Evolutionary conservation across 148 eudicot species (phyloP).

Genomic region (Fagopyrum homotropicum): DNA sequence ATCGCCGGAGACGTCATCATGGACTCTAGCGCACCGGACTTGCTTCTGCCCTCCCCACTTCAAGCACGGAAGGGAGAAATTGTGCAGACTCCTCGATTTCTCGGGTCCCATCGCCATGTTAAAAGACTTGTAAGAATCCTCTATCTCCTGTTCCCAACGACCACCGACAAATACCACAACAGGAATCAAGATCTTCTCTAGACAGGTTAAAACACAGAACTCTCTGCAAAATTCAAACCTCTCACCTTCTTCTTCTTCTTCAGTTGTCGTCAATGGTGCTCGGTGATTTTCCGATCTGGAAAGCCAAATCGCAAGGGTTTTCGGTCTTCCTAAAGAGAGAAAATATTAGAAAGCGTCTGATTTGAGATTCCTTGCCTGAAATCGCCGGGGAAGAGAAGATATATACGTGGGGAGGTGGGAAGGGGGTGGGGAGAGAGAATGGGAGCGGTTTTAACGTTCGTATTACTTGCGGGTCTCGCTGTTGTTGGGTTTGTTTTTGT

Average conservation of each 20-base stretch:
- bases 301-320: neutral
- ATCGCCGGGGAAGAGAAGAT: slow-evolving; percentile 6
- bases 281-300: neutral
- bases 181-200: slow-evolving; percentile 1
- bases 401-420: neutral
- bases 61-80: slow-evolving; percentile 47
- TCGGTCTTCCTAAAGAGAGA: neutral
- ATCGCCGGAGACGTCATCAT: slow-evolving; percentile 13
- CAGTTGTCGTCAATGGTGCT: neutral
- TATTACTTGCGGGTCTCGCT: slow-evolving; percentile 11
- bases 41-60: slow-evolving; percentile 55
- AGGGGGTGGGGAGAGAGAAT: neutral
- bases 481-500: slow-evolving; percentile 2
- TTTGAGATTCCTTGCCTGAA: neutral
- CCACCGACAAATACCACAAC: slow-evolving; percentile 3
- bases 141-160: slow-evolving; percentile 1
- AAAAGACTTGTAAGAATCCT: slow-evolving; percentile 3
- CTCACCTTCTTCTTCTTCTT: neutral
- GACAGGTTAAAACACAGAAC: neutral
- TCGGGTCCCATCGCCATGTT: slow-evolving; percentile 31
- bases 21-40: slow-evolving; percentile 36
- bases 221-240: slow-evolving; percentile 1
- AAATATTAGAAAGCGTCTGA: neutral
- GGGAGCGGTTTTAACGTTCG: slow-evolving; percentile 14
- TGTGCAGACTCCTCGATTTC: slow-evolving; percentile 48